These are phyloP conservation scores for Xylaria sp. DNA, from an alignment of 2,329 filamentous ascomycete genomes.

Conservation along the genomic window DNA sequence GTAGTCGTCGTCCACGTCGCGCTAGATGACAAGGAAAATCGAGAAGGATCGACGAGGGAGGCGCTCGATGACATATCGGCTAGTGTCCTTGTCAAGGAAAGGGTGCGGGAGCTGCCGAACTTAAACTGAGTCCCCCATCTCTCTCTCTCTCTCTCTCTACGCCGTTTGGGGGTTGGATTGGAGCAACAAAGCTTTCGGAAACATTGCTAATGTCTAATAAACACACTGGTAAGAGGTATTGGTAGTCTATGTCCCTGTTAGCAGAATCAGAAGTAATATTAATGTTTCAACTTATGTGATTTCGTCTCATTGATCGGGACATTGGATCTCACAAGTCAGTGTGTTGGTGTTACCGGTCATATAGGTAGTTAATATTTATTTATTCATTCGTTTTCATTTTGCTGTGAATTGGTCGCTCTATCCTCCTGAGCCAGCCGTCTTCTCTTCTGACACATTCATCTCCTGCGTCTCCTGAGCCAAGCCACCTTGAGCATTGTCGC, in stretches of 20 bases:
- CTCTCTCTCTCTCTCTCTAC: background rate
- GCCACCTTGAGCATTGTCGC: conserved; percentile 51
- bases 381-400: background rate
- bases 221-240: too few relatives aligned
- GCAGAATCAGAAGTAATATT: too few relatives aligned
- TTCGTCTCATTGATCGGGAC: too few relatives aligned
- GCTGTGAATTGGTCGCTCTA: background rate
- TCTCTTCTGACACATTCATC: conserved; percentile 34
- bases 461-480: conserved; percentile 47
- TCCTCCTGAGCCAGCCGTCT: conserved; percentile 5
- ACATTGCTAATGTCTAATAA: too few relatives aligned
- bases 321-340: too few relatives aligned
- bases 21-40: conserved; percentile 14
- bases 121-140: too few relatives aligned
- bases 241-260: too few relatives aligned
- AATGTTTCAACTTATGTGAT: too few relatives aligned
- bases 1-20: conserved; percentile 29
- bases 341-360: too few relatives aligned
- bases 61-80: conserved; percentile 18
- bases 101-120: too few relatives aligned
- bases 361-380: background rate
- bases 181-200: too few relatives aligned
- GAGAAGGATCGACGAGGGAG: background rate
- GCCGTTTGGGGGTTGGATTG: background rate
- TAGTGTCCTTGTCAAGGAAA: conserved; percentile 7